Conservation (phyloP, 352 stramenopile genomes). For the Globisporangium orthogonon region DNA sequence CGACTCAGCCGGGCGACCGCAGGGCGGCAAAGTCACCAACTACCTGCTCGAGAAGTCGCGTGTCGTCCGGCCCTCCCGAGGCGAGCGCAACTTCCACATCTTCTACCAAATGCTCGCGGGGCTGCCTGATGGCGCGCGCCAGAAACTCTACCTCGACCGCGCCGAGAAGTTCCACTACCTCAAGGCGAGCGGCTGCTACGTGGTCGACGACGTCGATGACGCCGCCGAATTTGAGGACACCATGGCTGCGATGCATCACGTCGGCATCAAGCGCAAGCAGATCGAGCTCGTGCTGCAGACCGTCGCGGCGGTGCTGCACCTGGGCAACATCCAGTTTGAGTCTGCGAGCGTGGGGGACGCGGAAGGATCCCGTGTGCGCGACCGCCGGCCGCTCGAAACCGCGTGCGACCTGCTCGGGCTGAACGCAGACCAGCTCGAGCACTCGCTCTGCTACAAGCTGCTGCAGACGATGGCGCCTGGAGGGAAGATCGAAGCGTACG, state of each 20-base stretch:
- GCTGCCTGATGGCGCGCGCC: conserved; percentile 40
- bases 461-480: conserved; percentile 85
- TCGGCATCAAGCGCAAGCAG: conserved; percentile 86
- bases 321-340: conserved; percentile 76
- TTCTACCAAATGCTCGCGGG: conserved; percentile 92
- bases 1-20: too few species aligned
- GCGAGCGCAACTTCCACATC: conserved; percentile 94
- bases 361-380: conserved; percentile 44
- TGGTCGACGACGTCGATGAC: conserved; percentile 90
- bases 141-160: conserved; percentile 67
- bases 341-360: conserved; percentile 55
- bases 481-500: conserved; percentile 73
- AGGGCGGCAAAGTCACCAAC: too few species aligned
- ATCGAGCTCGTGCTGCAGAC: conserved; percentile 85
- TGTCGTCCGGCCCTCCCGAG: conserved; percentile 42
- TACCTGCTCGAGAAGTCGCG: conserved; percentile 16
- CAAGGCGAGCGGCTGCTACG: conserved; percentile 82
- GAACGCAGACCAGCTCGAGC: conserved; percentile 46
- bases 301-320: conserved; percentile 67
- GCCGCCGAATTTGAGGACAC: conserved; percentile 86
- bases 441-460: conserved; percentile 79
- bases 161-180: conserved; percentile 87
- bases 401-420: conserved; percentile 61
- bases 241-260: conserved; percentile 83
- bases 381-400: conserved; percentile 49